Conservation (phyloP, 179 eudicot genomes). For the Patellifolia procumbens region DNA sequence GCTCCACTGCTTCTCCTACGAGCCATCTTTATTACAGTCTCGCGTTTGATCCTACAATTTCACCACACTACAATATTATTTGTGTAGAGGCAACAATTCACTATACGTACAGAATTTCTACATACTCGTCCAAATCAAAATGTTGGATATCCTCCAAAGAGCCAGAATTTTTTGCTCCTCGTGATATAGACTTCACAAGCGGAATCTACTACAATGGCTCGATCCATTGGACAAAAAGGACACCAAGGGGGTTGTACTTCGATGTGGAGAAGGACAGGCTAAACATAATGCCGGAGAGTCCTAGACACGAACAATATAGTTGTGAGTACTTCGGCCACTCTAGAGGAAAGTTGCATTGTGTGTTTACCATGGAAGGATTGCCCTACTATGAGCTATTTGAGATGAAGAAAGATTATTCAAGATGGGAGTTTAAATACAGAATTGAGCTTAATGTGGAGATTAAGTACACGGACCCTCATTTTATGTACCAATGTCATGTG, state of each 20-base stretch:
- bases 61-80: slow-evolving; percentile 24
- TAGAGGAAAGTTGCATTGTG: slow-evolving; percentile 17
- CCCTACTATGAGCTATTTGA: slow-evolving; percentile 27
- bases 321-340: slow-evolving; percentile 33
- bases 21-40: slow-evolving; percentile 18
- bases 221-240: slow-evolving; percentile 27
- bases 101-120: slow-evolving; percentile 4
- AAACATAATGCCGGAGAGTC: slow-evolving; percentile 19
- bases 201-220: slow-evolving; percentile 23
- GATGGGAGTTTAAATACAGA: slow-evolving; percentile 21
- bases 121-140: slow-evolving; percentile 18
- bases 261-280: slow-evolving; percentile 12
- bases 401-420: slow-evolving; percentile 27
- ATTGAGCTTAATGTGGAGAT: slow-evolving; percentile 19
- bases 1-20: background rate
- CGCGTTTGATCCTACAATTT: slow-evolving; percentile 20
- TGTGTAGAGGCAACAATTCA: slow-evolving; percentile 5
- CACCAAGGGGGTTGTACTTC: slow-evolving; percentile 13
- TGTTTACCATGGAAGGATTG: slow-evolving; percentile 31
- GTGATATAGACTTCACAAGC: slow-evolving; percentile 23
- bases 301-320: slow-evolving; percentile 25
- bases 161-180: slow-evolving; percentile 11
- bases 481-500: slow-evolving; percentile 24
- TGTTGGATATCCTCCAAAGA: slow-evolving; percentile 18
- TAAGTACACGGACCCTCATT: background rate